phyloP scores from a whole-genome alignment of 2,329 filamentous ascomycete species.

The Macroventuria anomochaeta region DNA sequence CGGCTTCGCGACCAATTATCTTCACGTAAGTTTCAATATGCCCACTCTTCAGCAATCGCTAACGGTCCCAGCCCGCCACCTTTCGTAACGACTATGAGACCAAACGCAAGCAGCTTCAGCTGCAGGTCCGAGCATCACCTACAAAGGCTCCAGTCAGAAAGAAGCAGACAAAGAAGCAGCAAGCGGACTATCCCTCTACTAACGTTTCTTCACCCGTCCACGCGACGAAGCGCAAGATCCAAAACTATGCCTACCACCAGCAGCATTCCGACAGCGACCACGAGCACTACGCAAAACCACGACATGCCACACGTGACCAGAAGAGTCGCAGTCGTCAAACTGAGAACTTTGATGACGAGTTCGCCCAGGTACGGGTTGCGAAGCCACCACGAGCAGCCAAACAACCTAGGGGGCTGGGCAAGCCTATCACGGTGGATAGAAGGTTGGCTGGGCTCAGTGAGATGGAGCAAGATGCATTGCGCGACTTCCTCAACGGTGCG shows the following conservation, averaged over 20 bases:
- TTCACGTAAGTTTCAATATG: conserved; percentile 61
- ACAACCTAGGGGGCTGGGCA: conserved; percentile 55
- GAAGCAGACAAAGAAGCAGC: conserved; percentile 39
- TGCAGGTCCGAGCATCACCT: conserved; percentile 62
- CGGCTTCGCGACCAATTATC: conserved; percentile 77
- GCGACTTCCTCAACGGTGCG: conserved; percentile 69
- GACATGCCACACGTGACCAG: conserved; percentile 24
- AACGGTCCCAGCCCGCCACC: conserved; percentile 48
- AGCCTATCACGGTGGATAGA: conserved; percentile 65
- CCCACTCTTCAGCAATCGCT: conserved; percentile 8
- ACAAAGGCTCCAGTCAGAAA: conserved; percentile 39
- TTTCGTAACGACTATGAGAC: conserved; percentile 55
- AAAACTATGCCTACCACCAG: conserved; percentile 34
- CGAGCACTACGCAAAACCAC: conserved; percentile 34
- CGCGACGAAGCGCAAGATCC: conserved; percentile 49
- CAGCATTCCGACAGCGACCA: conserved; percentile 37
- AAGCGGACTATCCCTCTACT: conserved; percentile 65
- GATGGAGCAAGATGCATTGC: conserved; percentile 68
- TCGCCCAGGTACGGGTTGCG: conserved; percentile 50
- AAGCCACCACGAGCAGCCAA: conserved; percentile 45
- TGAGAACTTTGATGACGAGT: conserved; percentile 50
- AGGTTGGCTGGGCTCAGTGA: conserved; percentile 62
- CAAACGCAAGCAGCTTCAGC: conserved; percentile 50
- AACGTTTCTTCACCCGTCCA: conserved; percentile 71
- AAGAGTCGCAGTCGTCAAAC: conserved; percentile 45